These are phyloP conservation scores for Xylariaceae sp. DNA, from an alignment of 2,329 filamentous ascomycete genomes.

Conservation along the genomic window DNA sequence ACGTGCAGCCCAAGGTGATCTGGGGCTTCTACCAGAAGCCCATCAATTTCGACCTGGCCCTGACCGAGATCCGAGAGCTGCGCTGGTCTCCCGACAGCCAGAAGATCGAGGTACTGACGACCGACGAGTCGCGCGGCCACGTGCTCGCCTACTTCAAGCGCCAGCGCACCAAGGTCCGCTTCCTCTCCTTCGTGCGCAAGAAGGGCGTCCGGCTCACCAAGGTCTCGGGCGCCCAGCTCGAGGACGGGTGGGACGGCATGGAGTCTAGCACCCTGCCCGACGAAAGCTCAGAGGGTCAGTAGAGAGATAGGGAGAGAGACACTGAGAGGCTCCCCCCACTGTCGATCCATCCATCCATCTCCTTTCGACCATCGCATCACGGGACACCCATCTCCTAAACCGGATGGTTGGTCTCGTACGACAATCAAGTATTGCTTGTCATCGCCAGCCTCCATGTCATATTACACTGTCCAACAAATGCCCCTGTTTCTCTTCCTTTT, in stretches of 20 bases:
- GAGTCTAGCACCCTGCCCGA: conserved; percentile 19
- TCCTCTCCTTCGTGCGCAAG: conserved; percentile 39
- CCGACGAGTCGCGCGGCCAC: conserved; percentile 33
- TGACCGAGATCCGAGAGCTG: conserved; percentile 39
- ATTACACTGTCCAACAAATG: too few species aligned
- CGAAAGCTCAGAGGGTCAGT: conserved; percentile 16
- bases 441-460: too few species aligned
- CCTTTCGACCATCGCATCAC: too few species aligned
- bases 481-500: too few species aligned
- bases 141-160: conserved; percentile 46
- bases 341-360: too few species aligned
- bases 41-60: conserved; percentile 41
- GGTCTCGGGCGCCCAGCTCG: conserved; percentile 18
- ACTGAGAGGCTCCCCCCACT: too few species aligned
- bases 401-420: too few species aligned
- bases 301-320: too few species aligned
- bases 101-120: conserved; percentile 35
- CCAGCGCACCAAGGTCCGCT: conserved; percentile 43
- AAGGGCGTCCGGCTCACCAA: conserved; percentile 35
- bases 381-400: too few species aligned
- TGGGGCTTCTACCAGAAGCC: conserved; percentile 46
- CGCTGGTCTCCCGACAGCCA: conserved; percentile 34
- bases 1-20: conserved; percentile 29
- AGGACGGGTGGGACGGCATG: conserved; percentile 21
- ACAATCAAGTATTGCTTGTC: too few species aligned